Evolutionary conservation across 2,329 filamentous ascomycete species (phyloP).

Genomic region (Alternaria infectoria): DNA sequence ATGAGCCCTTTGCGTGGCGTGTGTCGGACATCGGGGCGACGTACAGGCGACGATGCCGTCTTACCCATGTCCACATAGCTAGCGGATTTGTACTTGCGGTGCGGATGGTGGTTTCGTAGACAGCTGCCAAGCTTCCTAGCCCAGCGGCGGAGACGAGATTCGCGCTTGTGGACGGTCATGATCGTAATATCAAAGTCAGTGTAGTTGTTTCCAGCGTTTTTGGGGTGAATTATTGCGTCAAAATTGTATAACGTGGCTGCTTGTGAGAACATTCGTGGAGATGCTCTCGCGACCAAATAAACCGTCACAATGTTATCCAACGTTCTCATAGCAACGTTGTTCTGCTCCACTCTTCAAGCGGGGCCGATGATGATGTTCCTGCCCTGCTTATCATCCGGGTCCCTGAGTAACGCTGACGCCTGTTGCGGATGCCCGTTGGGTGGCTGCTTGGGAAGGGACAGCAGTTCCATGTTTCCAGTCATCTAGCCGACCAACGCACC

Average conservation of each 20-base stretch:
- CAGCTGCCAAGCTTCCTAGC: constrained; percentile 8
- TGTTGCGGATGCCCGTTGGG: neutral
- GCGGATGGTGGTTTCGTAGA: constrained; percentile 3
- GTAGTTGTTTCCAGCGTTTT: neutral
- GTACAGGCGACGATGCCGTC: neutral
- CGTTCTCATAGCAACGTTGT: neutral
- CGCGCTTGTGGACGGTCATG: constrained; percentile 1
- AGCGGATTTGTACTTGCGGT: constrained; percentile 2
- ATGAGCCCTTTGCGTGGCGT: neutral
- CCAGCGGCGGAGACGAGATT: constrained; percentile 5
- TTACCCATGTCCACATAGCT: neutral
- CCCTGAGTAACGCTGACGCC: neutral
- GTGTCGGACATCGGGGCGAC: neutral
- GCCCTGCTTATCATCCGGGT: neutral
- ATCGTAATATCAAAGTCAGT: neutral
- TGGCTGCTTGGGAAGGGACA: neutral
- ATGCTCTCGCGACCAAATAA: neutral
- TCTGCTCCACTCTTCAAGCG: neutral
- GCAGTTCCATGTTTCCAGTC: neutral
- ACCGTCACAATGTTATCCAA: neutral
- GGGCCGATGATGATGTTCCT: constrained; percentile 4
- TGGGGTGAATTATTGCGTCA: neutral
- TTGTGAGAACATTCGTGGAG: neutral
- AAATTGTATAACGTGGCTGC: neutral
- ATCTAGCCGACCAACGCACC: neutral